Conservation (phyloP, 1,284 basidiomycete species). For the Heterobasidion parviporum region DNA sequence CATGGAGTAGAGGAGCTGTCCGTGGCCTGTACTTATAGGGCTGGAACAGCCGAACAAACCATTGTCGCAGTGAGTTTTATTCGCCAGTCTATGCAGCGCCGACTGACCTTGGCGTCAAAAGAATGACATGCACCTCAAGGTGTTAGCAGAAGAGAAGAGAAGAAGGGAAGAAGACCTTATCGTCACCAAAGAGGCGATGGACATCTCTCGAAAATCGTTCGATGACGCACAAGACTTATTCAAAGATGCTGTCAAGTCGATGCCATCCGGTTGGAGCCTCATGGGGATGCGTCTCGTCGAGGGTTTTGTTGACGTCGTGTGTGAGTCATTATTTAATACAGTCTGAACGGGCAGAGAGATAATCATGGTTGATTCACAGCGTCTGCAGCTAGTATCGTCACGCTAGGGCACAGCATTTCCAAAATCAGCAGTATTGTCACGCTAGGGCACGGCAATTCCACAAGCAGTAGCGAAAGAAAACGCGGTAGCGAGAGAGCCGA, state of each 20-base stretch:
- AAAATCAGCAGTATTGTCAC: no score
- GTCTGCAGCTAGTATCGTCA: background rate
- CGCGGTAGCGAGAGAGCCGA: background rate
- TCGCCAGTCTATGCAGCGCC: background rate
- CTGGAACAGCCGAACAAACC: background rate
- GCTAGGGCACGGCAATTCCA: no score
- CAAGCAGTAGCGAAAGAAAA: background rate
- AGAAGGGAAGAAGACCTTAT: background rate
- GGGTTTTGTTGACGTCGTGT: background rate
- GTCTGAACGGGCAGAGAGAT: background rate
- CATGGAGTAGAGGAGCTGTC: constrained; percentile 1
- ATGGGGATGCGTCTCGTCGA: constrained; percentile 2
- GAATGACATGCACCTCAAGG: constrained; percentile 1
- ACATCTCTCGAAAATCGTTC: constrained; percentile 1
- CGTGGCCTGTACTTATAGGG: constrained; percentile 1
- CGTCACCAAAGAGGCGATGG: background rate
- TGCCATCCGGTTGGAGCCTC: constrained; percentile 1
- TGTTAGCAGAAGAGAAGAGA: constrained; percentile 1
- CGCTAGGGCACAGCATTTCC: no score
- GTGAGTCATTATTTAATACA: background rate
- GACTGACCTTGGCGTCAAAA: background rate
- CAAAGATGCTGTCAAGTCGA: background rate
- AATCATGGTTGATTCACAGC: background rate
- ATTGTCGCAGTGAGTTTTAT: background rate
- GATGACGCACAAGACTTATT: background rate